A percentile compares a stretch with the other conserved stretches of the same genome.
Conservation (phyloP, 345 rosid genomes). For the Acer negundo region DNA sequence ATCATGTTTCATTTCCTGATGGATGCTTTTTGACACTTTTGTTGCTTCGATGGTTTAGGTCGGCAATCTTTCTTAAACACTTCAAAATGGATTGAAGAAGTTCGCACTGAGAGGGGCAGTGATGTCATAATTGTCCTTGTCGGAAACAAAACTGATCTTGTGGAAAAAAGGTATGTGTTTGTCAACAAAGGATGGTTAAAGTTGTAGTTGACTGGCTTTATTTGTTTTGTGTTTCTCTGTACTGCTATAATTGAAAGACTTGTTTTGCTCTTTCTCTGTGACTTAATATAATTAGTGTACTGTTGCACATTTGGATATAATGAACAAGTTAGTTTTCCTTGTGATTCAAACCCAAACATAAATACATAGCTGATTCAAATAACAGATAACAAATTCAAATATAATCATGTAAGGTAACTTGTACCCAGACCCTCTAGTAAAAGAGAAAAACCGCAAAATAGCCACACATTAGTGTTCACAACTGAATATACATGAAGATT, state of each 20-base stretch:
- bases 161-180: slow-evolving; percentile 64
- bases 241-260: neutral
- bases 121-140: slow-evolving; percentile 84
- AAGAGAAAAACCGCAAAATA: too few relatives aligned
- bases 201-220: neutral
- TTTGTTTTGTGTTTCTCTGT: neutral
- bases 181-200: neutral
- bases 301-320: neutral
- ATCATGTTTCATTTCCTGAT: neutral
- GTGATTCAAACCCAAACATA: too few relatives aligned
- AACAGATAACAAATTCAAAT: too few relatives aligned
- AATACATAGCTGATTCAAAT: too few relatives aligned
- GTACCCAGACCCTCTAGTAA: too few relatives aligned
- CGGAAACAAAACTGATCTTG: slow-evolving; percentile 84
- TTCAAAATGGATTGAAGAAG: slow-evolving; percentile 82
- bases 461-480: too few relatives aligned
- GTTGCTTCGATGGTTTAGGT: slow-evolving; percentile 39
- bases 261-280: neutral
- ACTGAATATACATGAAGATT: too few relatives aligned
- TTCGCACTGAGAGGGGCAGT: slow-evolving; percentile 80
- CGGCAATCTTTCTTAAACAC: slow-evolving; percentile 76
- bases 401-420: too few relatives aligned
- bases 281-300: neutral
- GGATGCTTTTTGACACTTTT: slow-evolving; percentile 1
- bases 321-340: neutral